Conservation (phyloP, 139 green algal species). For the Ulvella scutata region DNA sequence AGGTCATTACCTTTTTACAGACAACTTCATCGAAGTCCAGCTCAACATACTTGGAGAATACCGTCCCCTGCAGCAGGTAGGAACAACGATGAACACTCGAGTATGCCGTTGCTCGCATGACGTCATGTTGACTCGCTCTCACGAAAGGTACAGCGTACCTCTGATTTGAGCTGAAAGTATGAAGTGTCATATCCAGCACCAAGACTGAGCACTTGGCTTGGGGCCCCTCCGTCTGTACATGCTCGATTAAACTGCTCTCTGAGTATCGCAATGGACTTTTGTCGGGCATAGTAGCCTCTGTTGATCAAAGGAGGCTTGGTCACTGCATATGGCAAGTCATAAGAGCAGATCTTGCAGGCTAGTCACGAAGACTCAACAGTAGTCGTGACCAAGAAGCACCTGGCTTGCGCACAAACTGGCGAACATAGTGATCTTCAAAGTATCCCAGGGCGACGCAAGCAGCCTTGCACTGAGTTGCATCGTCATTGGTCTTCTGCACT, state of each 20-base stretch:
- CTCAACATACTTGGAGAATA: conserved; percentile 38
- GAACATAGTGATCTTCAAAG: conserved; percentile 66
- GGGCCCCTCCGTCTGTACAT: neutral
- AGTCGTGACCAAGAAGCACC: conserved; percentile 22
- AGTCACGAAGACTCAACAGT: neutral
- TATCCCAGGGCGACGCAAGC: conserved; percentile 63
- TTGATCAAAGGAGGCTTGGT: neutral
- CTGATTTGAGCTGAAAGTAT: conserved; percentile 48
- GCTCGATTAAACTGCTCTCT: neutral
- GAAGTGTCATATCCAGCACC: conserved; percentile 77
- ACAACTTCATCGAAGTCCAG: conserved; percentile 51
- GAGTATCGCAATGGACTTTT: neutral
- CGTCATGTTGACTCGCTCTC: too few relatives aligned
- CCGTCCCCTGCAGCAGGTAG: conserved; percentile 7
- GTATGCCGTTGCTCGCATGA: too few relatives aligned
- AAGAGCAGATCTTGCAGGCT: neutral
- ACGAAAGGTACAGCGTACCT: too few relatives aligned
- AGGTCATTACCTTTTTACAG: neutral
- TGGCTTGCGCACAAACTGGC: conserved; percentile 63
- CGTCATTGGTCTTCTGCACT: conserved; percentile 73
- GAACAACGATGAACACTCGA: too few relatives aligned
- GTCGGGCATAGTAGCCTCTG: neutral
- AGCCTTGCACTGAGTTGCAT: conserved; percentile 72
- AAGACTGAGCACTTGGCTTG: conserved; percentile 55
- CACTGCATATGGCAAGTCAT: neutral